Percentiles rank a stretch among this genome's conserved stretches.
Evolutionary conservation across 2,329 filamentous ascomycete species (phyloP).

Genomic region (Cladobotryum protrusum): DNA sequence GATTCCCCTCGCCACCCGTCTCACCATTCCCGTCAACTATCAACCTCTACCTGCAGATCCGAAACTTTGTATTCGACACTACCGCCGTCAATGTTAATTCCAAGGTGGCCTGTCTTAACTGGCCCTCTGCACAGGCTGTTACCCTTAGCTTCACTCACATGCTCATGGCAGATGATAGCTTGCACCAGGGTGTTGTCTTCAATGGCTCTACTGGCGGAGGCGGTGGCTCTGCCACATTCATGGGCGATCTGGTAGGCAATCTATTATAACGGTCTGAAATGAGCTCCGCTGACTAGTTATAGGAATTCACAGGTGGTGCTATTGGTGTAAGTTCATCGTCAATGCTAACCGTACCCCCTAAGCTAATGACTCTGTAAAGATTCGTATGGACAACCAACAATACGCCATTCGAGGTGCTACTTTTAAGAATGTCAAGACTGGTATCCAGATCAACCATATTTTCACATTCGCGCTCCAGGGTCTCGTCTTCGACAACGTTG

Average conservation of each 20-base stretch:
- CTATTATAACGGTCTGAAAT: neutral
- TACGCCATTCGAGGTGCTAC: constrained; percentile 11
- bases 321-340: constrained; percentile 4
- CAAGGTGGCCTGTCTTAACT: constrained; percentile 11
- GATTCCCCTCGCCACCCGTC: constrained; percentile 9
- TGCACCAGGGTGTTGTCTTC: constrained; percentile 13
- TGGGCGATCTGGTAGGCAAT: constrained; percentile 9
- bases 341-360: neutral
- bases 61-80: constrained; percentile 13
- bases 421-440: constrained; percentile 12
- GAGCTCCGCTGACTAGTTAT: neutral
- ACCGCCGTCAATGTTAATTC: constrained; percentile 7
- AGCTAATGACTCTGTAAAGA: neutral
- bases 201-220: constrained; percentile 11
- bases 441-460: constrained; percentile 10
- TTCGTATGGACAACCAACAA: constrained; percentile 13
- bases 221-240: constrained; percentile 13
- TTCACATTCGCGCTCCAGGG: constrained; percentile 13
- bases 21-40: constrained; percentile 14
- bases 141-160: constrained; percentile 12
- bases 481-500: constrained; percentile 10
- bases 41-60: constrained; percentile 13
- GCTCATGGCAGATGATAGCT: constrained; percentile 9
- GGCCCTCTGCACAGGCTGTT: constrained; percentile 13
- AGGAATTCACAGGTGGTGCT: constrained; percentile 7